Evolutionary conservation across 176 grass and related monocot species (phyloP).

Genomic region (Triticum urartu): DNA sequence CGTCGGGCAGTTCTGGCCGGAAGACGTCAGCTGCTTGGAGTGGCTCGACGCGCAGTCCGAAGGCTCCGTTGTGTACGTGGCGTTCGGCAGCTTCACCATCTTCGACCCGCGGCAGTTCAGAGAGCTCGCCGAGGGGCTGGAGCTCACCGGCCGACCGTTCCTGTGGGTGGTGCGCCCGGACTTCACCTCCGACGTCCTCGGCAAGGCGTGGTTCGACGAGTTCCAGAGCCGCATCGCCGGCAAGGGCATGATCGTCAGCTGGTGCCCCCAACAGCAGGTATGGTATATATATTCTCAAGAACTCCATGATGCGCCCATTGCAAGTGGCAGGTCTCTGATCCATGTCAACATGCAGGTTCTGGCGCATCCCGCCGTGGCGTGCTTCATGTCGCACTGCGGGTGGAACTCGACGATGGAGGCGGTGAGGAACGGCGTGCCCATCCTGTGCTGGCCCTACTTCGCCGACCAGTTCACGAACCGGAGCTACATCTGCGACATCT

Average conservation of each 20-base stretch:
- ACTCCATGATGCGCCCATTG: background rate
- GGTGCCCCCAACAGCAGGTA: slow-evolving; percentile 51
- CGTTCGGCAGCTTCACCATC: slow-evolving; percentile 60
- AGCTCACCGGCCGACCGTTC: slow-evolving; percentile 35
- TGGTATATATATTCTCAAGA: too few species aligned
- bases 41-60: slow-evolving; percentile 51
- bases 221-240: slow-evolving; percentile 23
- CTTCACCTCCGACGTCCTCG: background rate
- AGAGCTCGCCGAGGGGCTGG: slow-evolving; percentile 49
- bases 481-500: slow-evolving; percentile 10
- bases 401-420: slow-evolving; percentile 56
- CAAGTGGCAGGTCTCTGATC: background rate
- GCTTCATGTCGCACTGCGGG: slow-evolving; percentile 51
- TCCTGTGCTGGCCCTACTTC: slow-evolving; percentile 57
- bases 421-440: slow-evolving; percentile 29
- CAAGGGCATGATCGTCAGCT: slow-evolving; percentile 45
- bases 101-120: slow-evolving; percentile 40
- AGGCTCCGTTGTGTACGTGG: slow-evolving; percentile 60
- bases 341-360: background rate
- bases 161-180: slow-evolving; percentile 57
- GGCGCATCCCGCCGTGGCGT: slow-evolving; percentile 26
- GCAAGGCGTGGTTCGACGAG: slow-evolving; percentile 35
- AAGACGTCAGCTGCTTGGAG: slow-evolving; percentile 29
- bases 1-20: slow-evolving; percentile 33
- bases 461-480: background rate